Evolutionary conservation across 257 asterid genomes (phyloP).

Genomic region (Henckelia pumila): DNA sequence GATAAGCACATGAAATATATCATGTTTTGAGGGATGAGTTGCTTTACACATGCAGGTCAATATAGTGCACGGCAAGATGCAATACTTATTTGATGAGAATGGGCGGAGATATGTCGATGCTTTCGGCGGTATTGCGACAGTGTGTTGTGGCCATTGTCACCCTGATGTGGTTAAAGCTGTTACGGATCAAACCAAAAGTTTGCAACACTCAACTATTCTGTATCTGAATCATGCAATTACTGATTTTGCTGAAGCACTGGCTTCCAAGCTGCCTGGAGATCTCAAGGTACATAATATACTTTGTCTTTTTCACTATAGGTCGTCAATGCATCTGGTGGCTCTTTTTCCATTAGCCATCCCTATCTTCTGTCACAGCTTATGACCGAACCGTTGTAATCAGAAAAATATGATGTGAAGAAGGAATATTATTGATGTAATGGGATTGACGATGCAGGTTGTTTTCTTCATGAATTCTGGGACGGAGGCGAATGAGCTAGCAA

Average conservation of each 20-base stretch:
- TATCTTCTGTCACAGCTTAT: not conserved
- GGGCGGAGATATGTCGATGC: conserved; percentile 68
- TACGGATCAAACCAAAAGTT: conserved; percentile 43
- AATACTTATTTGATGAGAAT: conserved; percentile 61
- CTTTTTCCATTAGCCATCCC: not conserved
- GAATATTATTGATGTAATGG: not conserved
- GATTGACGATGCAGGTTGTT: conserved; percentile 43
- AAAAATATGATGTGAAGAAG: not conserved
- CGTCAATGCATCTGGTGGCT: not conserved
- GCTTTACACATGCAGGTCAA: conserved; percentile 50
- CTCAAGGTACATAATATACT: conserved; percentile 44
- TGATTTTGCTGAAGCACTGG: conserved; percentile 76
- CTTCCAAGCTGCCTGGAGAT: conserved; percentile 67
- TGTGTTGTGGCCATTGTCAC: conserved; percentile 79
- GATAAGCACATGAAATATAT: too few relatives aligned
- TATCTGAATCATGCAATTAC: conserved; percentile 64
- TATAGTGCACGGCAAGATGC: conserved; percentile 75
- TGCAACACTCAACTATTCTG: conserved; percentile 65
- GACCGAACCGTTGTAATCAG: not conserved
- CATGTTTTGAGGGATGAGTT: not conserved
- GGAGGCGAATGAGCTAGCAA: conserved; percentile 74
- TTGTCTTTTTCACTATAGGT: not conserved
- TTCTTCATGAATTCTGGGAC: conserved; percentile 83
- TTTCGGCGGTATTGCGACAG: conserved; percentile 78
- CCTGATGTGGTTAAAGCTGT: conserved; percentile 72